Base-by-base conservation (phyloP, 2,329 filamentous ascomycete genomes). In the Macroventuria anomochaeta region DNA sequence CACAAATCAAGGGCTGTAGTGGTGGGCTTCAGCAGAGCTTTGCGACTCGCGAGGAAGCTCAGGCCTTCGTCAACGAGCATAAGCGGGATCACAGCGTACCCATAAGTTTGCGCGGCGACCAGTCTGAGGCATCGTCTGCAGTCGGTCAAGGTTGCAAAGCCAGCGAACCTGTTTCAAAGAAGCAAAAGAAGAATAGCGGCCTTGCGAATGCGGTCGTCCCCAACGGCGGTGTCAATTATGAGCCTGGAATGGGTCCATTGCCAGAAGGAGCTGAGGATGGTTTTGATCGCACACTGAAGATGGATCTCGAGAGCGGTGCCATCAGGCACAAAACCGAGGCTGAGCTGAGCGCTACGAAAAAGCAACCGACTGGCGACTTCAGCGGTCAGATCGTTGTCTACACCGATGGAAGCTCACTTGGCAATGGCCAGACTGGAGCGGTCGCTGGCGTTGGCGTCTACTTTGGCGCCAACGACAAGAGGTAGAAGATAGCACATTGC, bases 1-100 rank as follows among this genome's bases (percentile, higher is more conserved):
- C 86, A 59, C 89, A 93, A 59, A 90, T 95, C 57, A 85, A 81
- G 26, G 90, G 88, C 2, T 88, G 87, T 69, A 88, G 88, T 63
- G 86, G 86, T 5, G 83, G 84, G 3, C 84, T 82, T 54, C 84
- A 80, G 50, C 77, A 77, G 62, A 71, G 70, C 7, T 83, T 82
- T 58, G 68, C 76, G 32, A 81, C 77, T 6, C 67, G 69, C 21
- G 81, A 80, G 52, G 91, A 96, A 72, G 93, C 93, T 0, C 85
- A 93, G 67, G 85, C 85, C 17, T 97, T 90, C 70, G 89, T 96
- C 10, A 58, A 63, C 33, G 62, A 62, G 12, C 46, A 55, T 44
- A 66, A 48, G 42, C 78, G 75, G 31, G 61, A 58, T 28, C 46
- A 55, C 6, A 66, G 59, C 34, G 56, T 62, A 13, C 59, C 65